Conservation (phyloP, 495 filamentous ascomycete species). For the Penicillium manginii region DNA sequence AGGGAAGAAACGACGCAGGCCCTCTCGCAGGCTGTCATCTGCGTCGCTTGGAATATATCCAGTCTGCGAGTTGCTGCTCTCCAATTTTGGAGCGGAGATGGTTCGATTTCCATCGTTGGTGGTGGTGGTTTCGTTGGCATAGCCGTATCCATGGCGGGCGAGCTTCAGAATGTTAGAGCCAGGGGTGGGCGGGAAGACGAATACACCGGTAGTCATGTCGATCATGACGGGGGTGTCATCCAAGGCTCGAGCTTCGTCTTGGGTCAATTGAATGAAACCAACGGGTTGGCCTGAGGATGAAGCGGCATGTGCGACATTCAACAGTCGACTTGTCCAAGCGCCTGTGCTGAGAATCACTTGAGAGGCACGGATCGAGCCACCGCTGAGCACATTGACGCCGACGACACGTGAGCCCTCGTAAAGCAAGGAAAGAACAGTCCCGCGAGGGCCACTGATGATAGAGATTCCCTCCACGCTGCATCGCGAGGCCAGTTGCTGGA, state of each 20-base stretch:
- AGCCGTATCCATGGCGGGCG: slow-evolving; percentile 78
- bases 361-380: slow-evolving; percentile 58
- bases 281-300: slow-evolving; percentile 64
- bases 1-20: slow-evolving; percentile 62
- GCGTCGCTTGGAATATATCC: slow-evolving; percentile 58
- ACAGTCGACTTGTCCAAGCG: slow-evolving; percentile 68
- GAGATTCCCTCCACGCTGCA: slow-evolving; percentile 33
- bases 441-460: slow-evolving; percentile 34
- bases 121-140: slow-evolving; percentile 47
- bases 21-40: slow-evolving; percentile 57
- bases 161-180: slow-evolving; percentile 65
- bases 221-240: slow-evolving; percentile 67
- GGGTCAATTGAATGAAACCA: slow-evolving; percentile 67
- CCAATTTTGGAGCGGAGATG: slow-evolving; percentile 34
- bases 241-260: slow-evolving; percentile 61
- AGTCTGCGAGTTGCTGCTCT: slow-evolving; percentile 32
- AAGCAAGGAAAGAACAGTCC: slow-evolving; percentile 29
- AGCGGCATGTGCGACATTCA: slow-evolving; percentile 48
- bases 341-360: slow-evolving; percentile 75
- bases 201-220: slow-evolving; percentile 73
- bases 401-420: slow-evolving; percentile 32
- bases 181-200: slow-evolving; percentile 68
- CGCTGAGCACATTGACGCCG: slow-evolving; percentile 58
- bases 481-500: slow-evolving; percentile 55
- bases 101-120: slow-evolving; percentile 15